These are phyloP conservation scores for Fusarium mundagurra DNA, from an alignment of 2,329 filamentous ascomycete genomes.

Conservation along the genomic window DNA sequence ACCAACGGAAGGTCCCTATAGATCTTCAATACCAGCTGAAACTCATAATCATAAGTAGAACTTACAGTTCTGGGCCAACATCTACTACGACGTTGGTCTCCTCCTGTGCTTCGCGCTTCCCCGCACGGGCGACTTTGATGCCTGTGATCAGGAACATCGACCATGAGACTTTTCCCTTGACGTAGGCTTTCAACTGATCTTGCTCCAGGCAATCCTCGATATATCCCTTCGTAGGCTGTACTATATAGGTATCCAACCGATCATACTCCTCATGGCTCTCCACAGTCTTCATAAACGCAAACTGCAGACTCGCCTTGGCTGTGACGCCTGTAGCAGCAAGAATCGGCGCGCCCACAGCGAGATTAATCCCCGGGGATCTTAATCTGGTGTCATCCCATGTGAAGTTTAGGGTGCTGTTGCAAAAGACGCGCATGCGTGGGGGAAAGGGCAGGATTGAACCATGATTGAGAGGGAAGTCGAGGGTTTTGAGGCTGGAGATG, in stretches of 20 bases:
- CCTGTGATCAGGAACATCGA: neutral
- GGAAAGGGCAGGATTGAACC: neutral
- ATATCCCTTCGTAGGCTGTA: neutral
- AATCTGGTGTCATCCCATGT: neutral
- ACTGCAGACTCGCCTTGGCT: neutral
- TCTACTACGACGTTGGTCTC: rapidly evolving
- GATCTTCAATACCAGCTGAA: rapidly evolving
- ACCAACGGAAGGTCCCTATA: neutral
- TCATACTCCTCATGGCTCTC: neutral
- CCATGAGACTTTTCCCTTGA: neutral
- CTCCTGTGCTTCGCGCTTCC: neutral
- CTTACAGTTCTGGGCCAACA: neutral
- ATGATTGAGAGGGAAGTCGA: neutral
- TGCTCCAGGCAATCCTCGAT: neutral
- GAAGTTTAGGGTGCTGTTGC: rapidly evolving
- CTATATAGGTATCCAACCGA: neutral
- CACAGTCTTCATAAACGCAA: neutral
- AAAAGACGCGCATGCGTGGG: neutral
- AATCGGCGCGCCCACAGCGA: rapidly evolving
- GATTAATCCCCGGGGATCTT: rapidly evolving
- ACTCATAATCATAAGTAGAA: rapidly evolving
- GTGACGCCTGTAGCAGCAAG: rapidly evolving
- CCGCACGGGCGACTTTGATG: neutral
- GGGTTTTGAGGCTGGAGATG: neutral
- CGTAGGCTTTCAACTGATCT: rapidly evolving